Evolutionary conservation across 225 moss, liverwort and hornwort genomes (phyloP), one percentile per base, ranked within the genome.

Genomic region (Sphagnum contortum): DNA sequence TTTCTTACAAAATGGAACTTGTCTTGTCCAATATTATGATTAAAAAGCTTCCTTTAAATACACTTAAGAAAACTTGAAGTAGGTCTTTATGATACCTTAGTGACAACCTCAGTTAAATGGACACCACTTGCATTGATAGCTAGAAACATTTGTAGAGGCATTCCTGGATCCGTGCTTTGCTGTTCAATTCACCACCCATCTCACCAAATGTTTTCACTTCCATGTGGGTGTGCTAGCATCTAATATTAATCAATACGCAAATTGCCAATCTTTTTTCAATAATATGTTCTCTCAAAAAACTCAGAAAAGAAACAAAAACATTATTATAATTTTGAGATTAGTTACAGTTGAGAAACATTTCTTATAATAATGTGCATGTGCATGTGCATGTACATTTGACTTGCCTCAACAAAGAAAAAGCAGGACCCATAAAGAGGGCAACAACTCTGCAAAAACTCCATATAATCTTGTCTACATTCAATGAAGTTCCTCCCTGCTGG

Each of bases 61-160:
- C 9, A 44, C 4, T 10, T 61, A 0, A 48, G 46, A 4, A 11
- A 61, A 4, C 11, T 29, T 4, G 8, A 29, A 2, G 2, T 45
- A 3, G 4, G 12, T 57, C 3, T 11, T 13, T 11, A 10, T 54
- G 6, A 5, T 68, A 81, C 85, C 85, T 76, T 81, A 3, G 85
- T 66, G 44, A 73, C 72, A 55, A 61, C 48, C 45, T 73, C 63
- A 47, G 79, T 58, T 47, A 79, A 79, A 57, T 67, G 79, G 29
- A 82, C 74, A 68, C 86, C 86, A 29, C 72, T 61, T 44, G 60
- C 64, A 70, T 77, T 79, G 50, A 86, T 73, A 46, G 86, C 82
- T 44, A 86, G 70, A 64, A 71, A 67, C 62, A 86, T 68, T 61
- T 77, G 65, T 44, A 12, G 68, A 58, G 79, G 82, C 2, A 81